Base-by-base conservation (phyloP, 2,329 filamentous ascomycete species). In the Paraconiothyrium sp. region DNA sequence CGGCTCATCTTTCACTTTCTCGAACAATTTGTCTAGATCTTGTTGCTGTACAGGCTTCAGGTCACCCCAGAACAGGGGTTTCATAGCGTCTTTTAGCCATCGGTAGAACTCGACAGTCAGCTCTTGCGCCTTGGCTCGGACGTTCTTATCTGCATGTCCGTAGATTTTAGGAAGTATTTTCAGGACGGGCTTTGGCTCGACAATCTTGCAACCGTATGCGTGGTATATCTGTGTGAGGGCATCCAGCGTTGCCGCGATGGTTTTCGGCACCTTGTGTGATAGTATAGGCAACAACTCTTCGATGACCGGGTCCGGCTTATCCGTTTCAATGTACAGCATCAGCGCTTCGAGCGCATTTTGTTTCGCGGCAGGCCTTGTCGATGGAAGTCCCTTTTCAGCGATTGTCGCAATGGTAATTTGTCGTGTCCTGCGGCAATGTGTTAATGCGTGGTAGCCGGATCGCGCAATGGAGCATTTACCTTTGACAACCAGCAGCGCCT, bases 41-140 rank as follows among this genome's bases (percentile, higher is more conserved):
- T 90, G 89, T 78, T 99, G 95, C 76, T 99, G 95, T 0, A 97
- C 94, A 0, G 94, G 91, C 78, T 99, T 99, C 63, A 99, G 80
- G 61, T 99, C 95, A 48, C 87, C 89, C 94, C 95, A 99, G 78
- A 99, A 98, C 80, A 98, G 90, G 41, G 94, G 93, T 78, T 99
- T 99, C 89, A 99, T 97, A 11, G 94, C 94, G 67, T 99, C 95
- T 68, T 94, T 91, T 37, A 99, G 84, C 95, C 96, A 99, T 79
- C 95, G 86, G 80, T 99, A 99, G 60, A 99, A 88, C 76, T 99
- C 96, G 51, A 97, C 92, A 0, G 94, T 91, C 60, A 99, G 84
- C 70, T 91, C 93, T 50, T 95, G 95, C 32, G 94, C 93, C 78
- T 97, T 95, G 3, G 94, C 93, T 79, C 95, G 90, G 16, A 99